Evolutionary conservation across 1,284 basidiomycete genomes (phyloP), one percentile per base, ranked within the genome.

Genomic region (Pisolithus thermaeus): DNA sequence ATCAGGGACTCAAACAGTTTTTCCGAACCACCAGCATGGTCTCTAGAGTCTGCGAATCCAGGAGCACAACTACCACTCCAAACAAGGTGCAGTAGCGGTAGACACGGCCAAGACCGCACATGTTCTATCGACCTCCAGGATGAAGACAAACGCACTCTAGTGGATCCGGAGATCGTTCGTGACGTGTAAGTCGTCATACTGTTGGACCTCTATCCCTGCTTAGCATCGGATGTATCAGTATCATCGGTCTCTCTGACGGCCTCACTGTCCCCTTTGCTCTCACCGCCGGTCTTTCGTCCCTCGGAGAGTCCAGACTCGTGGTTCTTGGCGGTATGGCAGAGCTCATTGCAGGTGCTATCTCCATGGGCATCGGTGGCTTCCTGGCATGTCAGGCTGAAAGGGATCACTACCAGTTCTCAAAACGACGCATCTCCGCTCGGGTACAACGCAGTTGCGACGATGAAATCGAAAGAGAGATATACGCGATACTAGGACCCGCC

Each of bases 301-400:
- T 97, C 18, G 94, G 95, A 46, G 85, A 89, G 58, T 92, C 90
- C 12, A 83, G 78, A 50, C 78, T 97, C 36, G 95, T 97, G 60
- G 90, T 97, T 44, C 77, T 97, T 46, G 91, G 92, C 60, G 92
- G 95, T 45, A 73, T 97, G 47, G 91, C 95, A 27, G 92, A 97
- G 68, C 84, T 97, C 57, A 90, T 94, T 53, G 92, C 93, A 3
- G 94, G 95, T n/a, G 90, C 93, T 8, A 92, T 98, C 56, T 88
- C 85, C 0, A 99, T 98, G 96, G 95, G 95, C 54, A 90, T 98
- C 46, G 96, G 96, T 52, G 96, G 96, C 23, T 97, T 96, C 77
- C 85, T 99, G 51, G 93, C 93, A 2, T 93, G 95, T 0, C 92
- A 98, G 70, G 90, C 96, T 37, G 96, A 99, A 70, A 83, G 93